A percentile compares a stretch with the other conserved stretches of the same genome.
Conservation (phyloP, 2,329 filamentous ascomycete genomes). For the Aspergillus hiratsukae region DNA sequence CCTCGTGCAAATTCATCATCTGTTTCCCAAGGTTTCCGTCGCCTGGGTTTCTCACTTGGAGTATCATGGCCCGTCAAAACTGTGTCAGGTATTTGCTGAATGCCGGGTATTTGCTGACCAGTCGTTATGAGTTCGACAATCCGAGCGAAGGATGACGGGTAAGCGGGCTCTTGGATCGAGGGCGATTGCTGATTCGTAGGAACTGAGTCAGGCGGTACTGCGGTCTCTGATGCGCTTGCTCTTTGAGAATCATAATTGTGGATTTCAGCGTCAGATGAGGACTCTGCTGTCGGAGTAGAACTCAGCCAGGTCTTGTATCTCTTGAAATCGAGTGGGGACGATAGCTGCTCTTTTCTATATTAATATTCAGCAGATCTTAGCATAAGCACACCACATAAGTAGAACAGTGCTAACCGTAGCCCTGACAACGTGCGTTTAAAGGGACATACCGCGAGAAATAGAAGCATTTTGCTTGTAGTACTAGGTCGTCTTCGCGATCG, state of each 20-base stretch:
- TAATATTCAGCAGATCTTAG: neutral
- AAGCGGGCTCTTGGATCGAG: conserved; percentile 56
- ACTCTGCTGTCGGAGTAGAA: conserved; percentile 10
- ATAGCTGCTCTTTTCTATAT: conserved; percentile 34
- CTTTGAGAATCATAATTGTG: conserved; percentile 5
- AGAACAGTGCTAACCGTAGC: neutral
- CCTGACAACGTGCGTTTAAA: neutral
- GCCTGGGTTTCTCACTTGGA: conserved; percentile 47
- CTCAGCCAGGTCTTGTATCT: conserved; percentile 63
- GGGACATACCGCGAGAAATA: conserved; percentile 41
- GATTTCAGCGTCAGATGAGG: conserved; percentile 1
- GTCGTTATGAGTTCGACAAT: conserved; percentile 81
- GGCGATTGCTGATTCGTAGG: conserved; percentile 16
- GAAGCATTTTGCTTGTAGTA: conserved; percentile 46
- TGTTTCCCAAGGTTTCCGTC: conserved; percentile 78
- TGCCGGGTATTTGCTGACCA: conserved; percentile 79
- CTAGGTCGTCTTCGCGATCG: conserved; percentile 36
- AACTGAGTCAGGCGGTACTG: conserved; percentile 3
- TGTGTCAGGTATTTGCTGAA: conserved; percentile 79
- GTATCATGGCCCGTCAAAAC: conserved; percentile 67
- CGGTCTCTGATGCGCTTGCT: conserved; percentile 4
- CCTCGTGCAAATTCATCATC: conserved; percentile 29
- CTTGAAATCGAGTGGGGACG: conserved; percentile 56
- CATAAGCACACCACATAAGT: neutral
- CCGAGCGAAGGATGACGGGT: conserved; percentile 77